These are phyloP conservation scores for Backusella parvicylindrica DNA, from an alignment of 192 early-diverging fungal species.

Conservation along the genomic window DNA sequence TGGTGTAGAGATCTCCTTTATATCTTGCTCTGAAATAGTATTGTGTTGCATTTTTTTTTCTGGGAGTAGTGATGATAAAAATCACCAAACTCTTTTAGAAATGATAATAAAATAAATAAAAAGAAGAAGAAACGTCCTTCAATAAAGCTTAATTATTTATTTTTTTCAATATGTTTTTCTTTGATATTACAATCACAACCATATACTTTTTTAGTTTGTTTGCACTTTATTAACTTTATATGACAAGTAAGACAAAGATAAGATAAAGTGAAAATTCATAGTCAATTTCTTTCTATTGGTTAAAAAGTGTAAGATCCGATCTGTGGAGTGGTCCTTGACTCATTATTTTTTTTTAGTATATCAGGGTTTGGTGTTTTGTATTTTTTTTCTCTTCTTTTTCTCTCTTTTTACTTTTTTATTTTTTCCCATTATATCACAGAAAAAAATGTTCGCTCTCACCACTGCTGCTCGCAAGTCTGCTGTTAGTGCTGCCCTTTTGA, in stretches of 20 bases:
- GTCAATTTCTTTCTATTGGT: not conserved
- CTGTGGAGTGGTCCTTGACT: not conserved
- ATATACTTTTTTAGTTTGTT: not conserved
- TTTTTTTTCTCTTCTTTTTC: not conserved
- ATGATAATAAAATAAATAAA: not conserved
- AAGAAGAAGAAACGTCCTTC: not conserved
- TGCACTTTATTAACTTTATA: not conserved
- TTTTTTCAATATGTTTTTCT: not conserved
- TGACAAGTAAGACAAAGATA: slow-evolving; percentile 3
- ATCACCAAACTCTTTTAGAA: not conserved
- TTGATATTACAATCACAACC: not conserved
- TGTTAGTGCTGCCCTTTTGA: not conserved
- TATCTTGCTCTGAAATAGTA: not conserved
- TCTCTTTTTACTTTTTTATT: not conserved
- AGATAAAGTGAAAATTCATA: not conserved
- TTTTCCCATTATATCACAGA: not conserved
- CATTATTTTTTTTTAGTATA: slow-evolving; percentile 2
- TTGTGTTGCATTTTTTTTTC: not conserved
- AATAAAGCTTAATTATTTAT: not conserved
- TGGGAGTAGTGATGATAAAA: not conserved
- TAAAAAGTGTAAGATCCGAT: not conserved
- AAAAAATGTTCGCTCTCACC: not conserved
- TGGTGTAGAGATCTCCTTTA: not conserved
- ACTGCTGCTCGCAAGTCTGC: slow-evolving; percentile 1
- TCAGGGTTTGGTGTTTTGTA: not conserved